These are phyloP conservation scores for Nothomitra cinnamomea DNA, from an alignment of 2,329 filamentous ascomycete genomes.

Conservation along the genomic window DNA sequence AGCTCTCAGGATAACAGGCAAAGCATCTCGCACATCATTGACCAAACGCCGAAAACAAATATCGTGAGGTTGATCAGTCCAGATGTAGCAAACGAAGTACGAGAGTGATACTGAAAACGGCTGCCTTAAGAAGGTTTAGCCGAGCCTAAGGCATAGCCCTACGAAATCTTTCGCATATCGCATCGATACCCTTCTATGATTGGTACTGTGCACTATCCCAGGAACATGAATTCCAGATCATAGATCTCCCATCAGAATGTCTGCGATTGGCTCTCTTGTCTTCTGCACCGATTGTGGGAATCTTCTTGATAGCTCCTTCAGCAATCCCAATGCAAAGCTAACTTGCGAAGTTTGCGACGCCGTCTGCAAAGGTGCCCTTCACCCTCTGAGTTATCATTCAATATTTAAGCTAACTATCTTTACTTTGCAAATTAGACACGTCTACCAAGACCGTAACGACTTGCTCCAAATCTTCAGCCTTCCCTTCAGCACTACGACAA, in stretches of 20 bases:
- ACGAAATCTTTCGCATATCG: neutral
- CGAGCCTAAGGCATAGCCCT: neutral
- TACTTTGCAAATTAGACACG: conserved; percentile 36
- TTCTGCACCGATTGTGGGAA: conserved; percentile 93
- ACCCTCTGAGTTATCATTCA: neutral
- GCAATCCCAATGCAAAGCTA: conserved; percentile 57
- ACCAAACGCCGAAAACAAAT: neutral
- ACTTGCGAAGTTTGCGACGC: conserved; percentile 75
- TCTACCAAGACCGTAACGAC: conserved; percentile 63
- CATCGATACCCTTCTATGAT: too few species aligned
- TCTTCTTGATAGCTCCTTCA: conserved; percentile 64
- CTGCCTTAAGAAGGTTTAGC: neutral
- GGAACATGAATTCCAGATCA: neutral
- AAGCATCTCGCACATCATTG: neutral
- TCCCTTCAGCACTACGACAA: conserved; percentile 74
- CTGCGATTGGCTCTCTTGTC: conserved; percentile 74
- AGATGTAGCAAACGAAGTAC: neutral
- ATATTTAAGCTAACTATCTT: neutral
- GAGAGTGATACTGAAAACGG: neutral
- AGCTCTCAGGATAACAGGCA: neutral
- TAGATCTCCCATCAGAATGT: conserved; percentile 38
- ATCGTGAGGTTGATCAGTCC: too few species aligned
- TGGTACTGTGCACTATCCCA: neutral
- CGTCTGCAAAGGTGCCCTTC: conserved; percentile 54
- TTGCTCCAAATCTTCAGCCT: conserved; percentile 72